Conservation (phyloP, 1,284 basidiomycete species). For the Ustilago trichophora region DNA sequence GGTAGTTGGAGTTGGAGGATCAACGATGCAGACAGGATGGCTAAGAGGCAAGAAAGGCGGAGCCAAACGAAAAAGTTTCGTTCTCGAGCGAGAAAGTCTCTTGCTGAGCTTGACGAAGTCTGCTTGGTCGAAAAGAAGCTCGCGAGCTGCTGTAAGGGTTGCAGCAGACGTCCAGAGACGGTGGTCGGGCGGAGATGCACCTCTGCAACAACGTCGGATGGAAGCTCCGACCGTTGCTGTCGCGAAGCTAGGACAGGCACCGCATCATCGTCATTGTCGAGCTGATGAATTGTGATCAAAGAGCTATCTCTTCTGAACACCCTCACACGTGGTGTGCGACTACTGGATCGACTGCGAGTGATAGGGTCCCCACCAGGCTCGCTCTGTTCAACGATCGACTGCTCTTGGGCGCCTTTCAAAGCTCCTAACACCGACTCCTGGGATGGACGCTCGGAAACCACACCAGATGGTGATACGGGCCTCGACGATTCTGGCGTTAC, state of each 20-base stretch:
- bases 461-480: slow-evolving; percentile 5
- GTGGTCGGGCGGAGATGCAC: neutral
- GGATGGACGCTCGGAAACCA: too few species aligned
- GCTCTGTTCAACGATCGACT: too few species aligned
- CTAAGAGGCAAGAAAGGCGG: slow-evolving; percentile 32
- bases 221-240: neutral
- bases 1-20: slow-evolving; percentile 36
- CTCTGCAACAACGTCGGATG: neutral
- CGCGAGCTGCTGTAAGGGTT: neutral
- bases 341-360: slow-evolving; percentile 1
- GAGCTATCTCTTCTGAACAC: slow-evolving; percentile 21
- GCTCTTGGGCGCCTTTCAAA: slow-evolving; percentile 6
- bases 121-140: slow-evolving; percentile 6
- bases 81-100: slow-evolving; percentile 41
- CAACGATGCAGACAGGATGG: slow-evolving; percentile 29
- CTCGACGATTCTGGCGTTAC: slow-evolving; percentile 3
- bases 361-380: too few species aligned
- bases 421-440: slow-evolving; percentile 5
- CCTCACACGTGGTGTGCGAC: neutral
- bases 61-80: slow-evolving; percentile 42
- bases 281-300: slow-evolving; percentile 19
- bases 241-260: too few species aligned
- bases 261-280: neutral
- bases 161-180: too few species aligned
- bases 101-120: slow-evolving; percentile 20